Base-by-base conservation (phyloP, 805 yeast species). In the Teunomyces tritomae region DNA sequence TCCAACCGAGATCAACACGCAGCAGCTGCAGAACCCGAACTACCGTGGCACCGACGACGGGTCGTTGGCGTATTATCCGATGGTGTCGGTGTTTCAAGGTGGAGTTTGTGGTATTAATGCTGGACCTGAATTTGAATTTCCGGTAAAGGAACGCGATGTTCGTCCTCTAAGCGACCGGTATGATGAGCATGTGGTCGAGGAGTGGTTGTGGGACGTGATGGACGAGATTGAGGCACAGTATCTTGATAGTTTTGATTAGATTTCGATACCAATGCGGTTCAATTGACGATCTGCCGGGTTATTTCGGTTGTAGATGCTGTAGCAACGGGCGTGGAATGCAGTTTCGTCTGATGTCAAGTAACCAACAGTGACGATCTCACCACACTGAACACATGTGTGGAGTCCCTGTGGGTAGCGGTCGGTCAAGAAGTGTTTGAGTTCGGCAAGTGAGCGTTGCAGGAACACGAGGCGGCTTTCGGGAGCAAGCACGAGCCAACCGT, bases 31-130 rank as follows among this genome's bases (percentile, higher is more conserved):
- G 50, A 65, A 73, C 52, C 71, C 66, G 53, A 69, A 62, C 41
- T 69, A 67, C 54, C 55, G 60, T 42, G 55, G 73, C 61, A 58
- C 80, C 57, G 95, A 94, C 62, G 97, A 94, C 61, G 96, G 96
- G 0, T 71, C 81, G 37, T 67, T 89, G 46, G 99, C 98, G 0
- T 94, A 94, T 62, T 94, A 84, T 66, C 98, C 99, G 1, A 88
- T 90, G 71, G 75, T 89, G 29, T 87, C 96, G 46, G 87, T 86
- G 24, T 94, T 81, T 61, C 82, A 81, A 54, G 85, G 85, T 2
- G 98, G 98, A 0, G 70, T 78, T 8, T 96, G 88, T 4, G 71
- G 78, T 49, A 63, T 92, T 48, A 83, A 87, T 52, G 74, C 89
- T 2, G 87, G 90, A 0, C 85, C 89, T 0, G 73, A 82, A 9